phyloP scores from a whole-genome alignment of 2,329 filamentous ascomycete genomes.

The Neonectria hederae region DNA sequence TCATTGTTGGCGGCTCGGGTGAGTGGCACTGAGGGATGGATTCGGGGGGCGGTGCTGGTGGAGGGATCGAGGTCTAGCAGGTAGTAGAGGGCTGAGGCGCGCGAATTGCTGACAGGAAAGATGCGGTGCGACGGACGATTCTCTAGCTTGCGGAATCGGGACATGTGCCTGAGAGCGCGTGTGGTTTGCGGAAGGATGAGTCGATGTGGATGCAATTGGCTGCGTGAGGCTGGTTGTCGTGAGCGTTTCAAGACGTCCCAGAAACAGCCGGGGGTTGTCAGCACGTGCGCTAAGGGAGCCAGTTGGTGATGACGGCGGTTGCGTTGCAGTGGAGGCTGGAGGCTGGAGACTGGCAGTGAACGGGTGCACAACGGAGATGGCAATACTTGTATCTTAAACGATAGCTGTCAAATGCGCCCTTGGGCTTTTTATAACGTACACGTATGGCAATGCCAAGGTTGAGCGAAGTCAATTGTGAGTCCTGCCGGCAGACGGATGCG shows the following conservation, averaged over 20 bases:
- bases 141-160: background rate
- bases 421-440: background rate
- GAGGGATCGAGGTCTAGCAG: background rate
- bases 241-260: conserved; percentile 19
- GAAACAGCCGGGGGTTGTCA: conserved; percentile 14
- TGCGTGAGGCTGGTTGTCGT: conserved; percentile 15
- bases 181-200: conserved; percentile 12
- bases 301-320: conserved; percentile 4
- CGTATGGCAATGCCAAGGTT: background rate
- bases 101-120: conserved; percentile 18
- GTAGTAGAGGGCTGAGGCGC: background rate
- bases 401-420: background rate
- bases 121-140: conserved; percentile 1
- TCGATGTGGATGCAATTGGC: background rate
- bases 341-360: background rate
- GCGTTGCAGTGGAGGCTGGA: no score
- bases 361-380: background rate
- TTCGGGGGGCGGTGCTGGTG: conserved; percentile 23
- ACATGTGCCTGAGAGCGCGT: background rate
- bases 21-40: conserved; percentile 16
- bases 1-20: conserved; percentile 29
- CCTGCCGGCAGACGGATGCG: background rate
- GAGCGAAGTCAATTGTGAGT: background rate
- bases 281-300: conserved; percentile 21
- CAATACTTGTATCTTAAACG: background rate